A percentile compares a stretch with the other conserved stretches of the same genome.
phyloP scores from a whole-genome alignment of 1,284 basidiomycete genomes.

The Ceratobasidium sp. region DNA sequence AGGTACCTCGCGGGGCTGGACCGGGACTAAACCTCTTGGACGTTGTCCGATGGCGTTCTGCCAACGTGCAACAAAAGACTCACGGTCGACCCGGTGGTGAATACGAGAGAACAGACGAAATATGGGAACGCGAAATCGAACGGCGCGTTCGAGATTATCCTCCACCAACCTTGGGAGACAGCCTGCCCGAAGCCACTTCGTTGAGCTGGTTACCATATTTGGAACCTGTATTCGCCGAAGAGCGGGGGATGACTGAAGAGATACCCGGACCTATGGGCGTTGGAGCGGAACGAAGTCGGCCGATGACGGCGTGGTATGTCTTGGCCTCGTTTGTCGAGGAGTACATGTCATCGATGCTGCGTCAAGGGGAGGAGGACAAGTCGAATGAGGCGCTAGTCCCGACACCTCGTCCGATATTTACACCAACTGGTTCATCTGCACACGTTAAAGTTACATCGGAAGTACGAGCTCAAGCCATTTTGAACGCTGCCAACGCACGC shows the following conservation, averaged over 20 bases:
- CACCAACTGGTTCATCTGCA: neutral
- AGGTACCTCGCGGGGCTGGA: neutral
- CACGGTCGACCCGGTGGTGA: neutral
- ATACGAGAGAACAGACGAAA: slow-evolving; percentile 2
- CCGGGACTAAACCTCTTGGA: slow-evolving; percentile 8
- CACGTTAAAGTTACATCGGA: slow-evolving; percentile 1
- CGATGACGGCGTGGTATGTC: slow-evolving; percentile 41
- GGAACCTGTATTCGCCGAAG: slow-evolving; percentile 37
- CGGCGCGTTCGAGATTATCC: slow-evolving; percentile 18
- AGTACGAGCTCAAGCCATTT: slow-evolving; percentile 17
- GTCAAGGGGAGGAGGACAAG: neutral
- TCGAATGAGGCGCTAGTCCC: neutral
- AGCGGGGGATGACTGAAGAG: slow-evolving; percentile 1
- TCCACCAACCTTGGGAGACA: slow-evolving; percentile 14
- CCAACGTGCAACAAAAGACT: slow-evolving; percentile 13
- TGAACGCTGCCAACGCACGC: slow-evolving; percentile 22
- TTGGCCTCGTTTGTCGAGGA: slow-evolving; percentile 41
- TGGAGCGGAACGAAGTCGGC: neutral
- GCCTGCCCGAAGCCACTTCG: slow-evolving; percentile 31
- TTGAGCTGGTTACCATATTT: slow-evolving; percentile 37
- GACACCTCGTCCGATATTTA: neutral
- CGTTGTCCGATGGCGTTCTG: slow-evolving; percentile 11
- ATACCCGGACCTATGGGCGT: neutral
- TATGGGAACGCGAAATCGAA: slow-evolving; percentile 35
- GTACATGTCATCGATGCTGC: slow-evolving; percentile 10